Evolutionary conservation across 495 filamentous ascomycete species (phyloP).

Genomic region (Penicillium lividum): DNA sequence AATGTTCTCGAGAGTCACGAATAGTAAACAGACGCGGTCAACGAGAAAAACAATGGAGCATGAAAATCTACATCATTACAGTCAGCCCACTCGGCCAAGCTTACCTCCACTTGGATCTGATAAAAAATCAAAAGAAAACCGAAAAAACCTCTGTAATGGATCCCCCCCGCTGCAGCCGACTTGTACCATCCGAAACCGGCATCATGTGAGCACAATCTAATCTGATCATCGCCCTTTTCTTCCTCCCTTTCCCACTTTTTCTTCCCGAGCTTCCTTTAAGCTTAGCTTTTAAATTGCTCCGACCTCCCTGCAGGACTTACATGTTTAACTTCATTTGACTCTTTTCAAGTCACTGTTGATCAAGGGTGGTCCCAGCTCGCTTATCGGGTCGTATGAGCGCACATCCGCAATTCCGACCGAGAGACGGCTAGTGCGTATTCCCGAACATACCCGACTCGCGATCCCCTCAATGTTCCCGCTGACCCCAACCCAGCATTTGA

Average conservation of each 20-base stretch:
- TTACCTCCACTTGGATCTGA: conserved; percentile 28
- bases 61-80: conserved; percentile 1
- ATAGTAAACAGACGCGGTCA: conserved; percentile 9
- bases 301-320: background rate
- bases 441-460: conserved; percentile 29
- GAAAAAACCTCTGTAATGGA: conserved; percentile 5
- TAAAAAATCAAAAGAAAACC: conserved; percentile 17
- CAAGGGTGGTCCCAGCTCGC: conserved; percentile 23
- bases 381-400: conserved; percentile 39
- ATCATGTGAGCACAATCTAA: conserved; percentile 46
- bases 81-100: conserved; percentile 27
- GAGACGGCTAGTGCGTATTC: conserved; percentile 29
- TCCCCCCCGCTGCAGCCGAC: conserved; percentile 11
- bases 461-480: conserved; percentile 21
- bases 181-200: conserved; percentile 30
- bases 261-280: conserved; percentile 11
- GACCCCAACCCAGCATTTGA: conserved; percentile 22
- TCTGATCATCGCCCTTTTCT: conserved; percentile 43
- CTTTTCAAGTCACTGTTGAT: conserved; percentile 1
- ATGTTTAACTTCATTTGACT: conserved; percentile 10
- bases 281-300: conserved; percentile 5
- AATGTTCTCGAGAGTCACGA: background rate
- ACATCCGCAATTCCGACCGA: conserved; percentile 49
- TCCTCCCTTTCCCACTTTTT: conserved; percentile 21
- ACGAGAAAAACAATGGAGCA: conserved; percentile 10